A percentile compares a stretch with the other conserved stretches of the same genome.
Conservation (phyloP, 192 early-diverging fungal genomes). For the Spizellomyces sp. region DNA sequence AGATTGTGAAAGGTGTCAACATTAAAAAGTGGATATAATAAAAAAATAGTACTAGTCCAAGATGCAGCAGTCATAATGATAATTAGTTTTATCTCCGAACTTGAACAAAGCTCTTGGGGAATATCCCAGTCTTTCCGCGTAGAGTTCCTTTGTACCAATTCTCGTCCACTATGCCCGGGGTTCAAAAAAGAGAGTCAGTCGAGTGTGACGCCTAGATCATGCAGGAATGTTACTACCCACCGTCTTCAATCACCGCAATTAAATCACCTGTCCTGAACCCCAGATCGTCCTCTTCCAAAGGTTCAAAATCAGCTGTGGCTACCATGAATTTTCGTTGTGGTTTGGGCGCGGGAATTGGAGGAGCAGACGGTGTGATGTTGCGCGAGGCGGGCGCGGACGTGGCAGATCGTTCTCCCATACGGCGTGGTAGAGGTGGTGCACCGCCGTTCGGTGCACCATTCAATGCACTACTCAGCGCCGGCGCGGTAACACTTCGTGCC, state of each 20-base stretch:
- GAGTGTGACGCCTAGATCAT: too few species aligned
- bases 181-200: background rate
- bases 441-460: background rate
- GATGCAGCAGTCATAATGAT: too few species aligned
- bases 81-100: background rate
- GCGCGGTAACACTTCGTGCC: background rate
- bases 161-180: conserved; percentile 15
- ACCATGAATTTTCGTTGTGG: conserved; percentile 2
- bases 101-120: conserved; percentile 18
- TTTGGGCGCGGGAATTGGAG: background rate
- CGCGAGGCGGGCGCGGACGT: conserved; percentile 1
- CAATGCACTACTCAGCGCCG: background rate
- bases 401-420: background rate
- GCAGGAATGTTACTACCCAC: background rate
- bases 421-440: background rate
- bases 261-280: conserved; percentile 25
- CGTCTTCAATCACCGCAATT: conserved; percentile 23
- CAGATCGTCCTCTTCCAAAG: conserved; percentile 19
- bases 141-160: conserved; percentile 28
- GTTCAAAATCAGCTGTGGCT: conserved; percentile 22
- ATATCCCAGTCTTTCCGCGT: conserved; percentile 26
- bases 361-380: background rate
- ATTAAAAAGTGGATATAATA: too few species aligned
- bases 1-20: too few species aligned
- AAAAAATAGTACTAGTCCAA: too few species aligned